Evolutionary conservation across 306 rosid genomes (phyloP).

Genomic region (Dicorynia guianensis): DNA sequence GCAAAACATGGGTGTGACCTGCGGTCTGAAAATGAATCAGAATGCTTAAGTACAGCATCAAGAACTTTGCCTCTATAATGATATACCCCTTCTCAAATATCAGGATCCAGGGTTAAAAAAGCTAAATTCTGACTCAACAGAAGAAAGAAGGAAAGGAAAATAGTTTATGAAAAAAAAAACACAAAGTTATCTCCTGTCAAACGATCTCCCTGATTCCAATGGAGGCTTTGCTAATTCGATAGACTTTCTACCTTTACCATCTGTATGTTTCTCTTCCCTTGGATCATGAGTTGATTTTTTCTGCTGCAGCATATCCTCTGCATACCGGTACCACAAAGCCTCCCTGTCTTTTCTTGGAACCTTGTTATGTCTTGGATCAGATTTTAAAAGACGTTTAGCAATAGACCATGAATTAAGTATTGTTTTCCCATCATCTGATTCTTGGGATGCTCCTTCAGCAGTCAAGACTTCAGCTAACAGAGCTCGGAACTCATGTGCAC

Average conservation of each 20-base stretch:
- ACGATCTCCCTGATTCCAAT: constrained; percentile 58
- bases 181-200: constrained; percentile 58
- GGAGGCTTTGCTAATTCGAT: constrained; percentile 55
- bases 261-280: constrained; percentile 66
- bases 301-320: constrained; percentile 74
- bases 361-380: constrained; percentile 79
- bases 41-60: constrained; percentile 17
- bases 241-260: constrained; percentile 58
- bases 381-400: constrained; percentile 73
- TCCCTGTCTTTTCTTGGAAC: constrained; percentile 86
- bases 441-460: constrained; percentile 66
- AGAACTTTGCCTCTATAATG: constrained; percentile 7
- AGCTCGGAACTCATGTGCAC: constrained; percentile 75
- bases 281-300: constrained; percentile 64
- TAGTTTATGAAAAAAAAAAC: constrained; percentile 10
- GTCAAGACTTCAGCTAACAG: constrained; percentile 77
- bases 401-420: constrained; percentile 91
- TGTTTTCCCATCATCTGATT: constrained; percentile 78
- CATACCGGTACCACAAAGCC: constrained; percentile 74
- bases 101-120: constrained; percentile 27
- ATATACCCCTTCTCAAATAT: constrained; percentile 30
- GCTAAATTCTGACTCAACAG: constrained; percentile 28
- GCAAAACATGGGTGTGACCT: background rate
- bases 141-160: background rate
- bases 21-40: constrained; percentile 5